These are phyloP conservation scores for Debaryomycetaceae sp. DNA, from an alignment of 1,139 yeast genomes.

Conservation along the genomic window DNA sequence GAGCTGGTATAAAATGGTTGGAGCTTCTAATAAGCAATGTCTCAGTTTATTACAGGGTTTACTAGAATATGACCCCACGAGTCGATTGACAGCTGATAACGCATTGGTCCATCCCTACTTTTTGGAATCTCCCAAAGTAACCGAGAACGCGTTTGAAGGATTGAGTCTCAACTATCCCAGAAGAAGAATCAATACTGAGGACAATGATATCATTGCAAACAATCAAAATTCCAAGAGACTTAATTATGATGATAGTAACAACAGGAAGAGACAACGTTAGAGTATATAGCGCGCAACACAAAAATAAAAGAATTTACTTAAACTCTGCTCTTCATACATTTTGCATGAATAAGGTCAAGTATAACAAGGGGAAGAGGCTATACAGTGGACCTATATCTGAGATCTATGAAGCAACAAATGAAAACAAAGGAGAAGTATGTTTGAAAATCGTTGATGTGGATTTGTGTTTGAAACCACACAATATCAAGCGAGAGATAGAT, in stretches of 20 bases:
- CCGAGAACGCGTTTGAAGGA: conserved; percentile 69
- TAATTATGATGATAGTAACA: conserved; percentile 21
- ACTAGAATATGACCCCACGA: conserved; percentile 80
- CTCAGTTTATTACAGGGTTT: conserved; percentile 60
- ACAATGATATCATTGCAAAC: conserved; percentile 56
- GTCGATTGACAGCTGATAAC: conserved; percentile 60
- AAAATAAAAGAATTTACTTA: neutral
- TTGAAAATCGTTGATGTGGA: conserved; percentile 42
- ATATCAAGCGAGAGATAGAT: conserved; percentile 30
- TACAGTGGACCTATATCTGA: conserved; percentile 38
- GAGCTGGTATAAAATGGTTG: conserved; percentile 82
- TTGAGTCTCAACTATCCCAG: conserved; percentile 63
- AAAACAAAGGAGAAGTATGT: conserved; percentile 19
- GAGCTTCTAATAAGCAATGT: conserved; percentile 69
- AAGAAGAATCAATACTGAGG: conserved; percentile 75
- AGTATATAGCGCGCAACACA: conserved; percentile 1
- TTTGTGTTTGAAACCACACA: conserved; percentile 36
- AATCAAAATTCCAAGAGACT: conserved; percentile 22
- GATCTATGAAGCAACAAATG: conserved; percentile 25
- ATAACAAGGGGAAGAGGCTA: conserved; percentile 19
- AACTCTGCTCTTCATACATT: neutral
- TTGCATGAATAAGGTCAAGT: conserved; percentile 9
- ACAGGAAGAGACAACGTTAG: conserved; percentile 28
- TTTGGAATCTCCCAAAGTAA: conserved; percentile 61
- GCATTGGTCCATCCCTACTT: conserved; percentile 77